These are phyloP conservation scores for Zea luxurians DNA, from an alignment of 176 grass and related monocot genomes.

Conservation along the genomic window DNA sequence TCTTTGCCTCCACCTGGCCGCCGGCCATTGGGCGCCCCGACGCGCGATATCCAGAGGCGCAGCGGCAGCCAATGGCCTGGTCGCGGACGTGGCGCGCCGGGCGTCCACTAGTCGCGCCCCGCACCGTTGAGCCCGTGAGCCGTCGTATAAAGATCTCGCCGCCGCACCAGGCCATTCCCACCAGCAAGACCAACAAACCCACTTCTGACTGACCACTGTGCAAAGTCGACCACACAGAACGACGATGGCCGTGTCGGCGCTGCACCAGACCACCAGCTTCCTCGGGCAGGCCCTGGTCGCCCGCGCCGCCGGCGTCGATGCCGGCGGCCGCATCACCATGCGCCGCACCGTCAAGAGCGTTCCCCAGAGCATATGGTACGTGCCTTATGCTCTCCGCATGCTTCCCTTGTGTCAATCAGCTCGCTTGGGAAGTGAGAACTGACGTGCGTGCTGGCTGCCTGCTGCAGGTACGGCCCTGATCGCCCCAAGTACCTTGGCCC, in stretches of 20 bases:
- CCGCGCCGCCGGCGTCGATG: conserved; percentile 48
- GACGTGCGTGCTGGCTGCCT: neutral
- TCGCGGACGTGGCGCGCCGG: conserved; percentile 36
- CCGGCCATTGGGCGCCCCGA: neutral
- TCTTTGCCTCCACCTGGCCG: conserved; percentile 34
- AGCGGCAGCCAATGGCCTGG: conserved; percentile 25
- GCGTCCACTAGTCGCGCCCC: conserved; percentile 29
- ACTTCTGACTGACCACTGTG: neutral
- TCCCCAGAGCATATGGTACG: conserved; percentile 75
- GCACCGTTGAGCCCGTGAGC: neutral
- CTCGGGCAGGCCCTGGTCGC: conserved; percentile 52
- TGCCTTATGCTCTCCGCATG: neutral
- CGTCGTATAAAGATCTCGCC: conserved; percentile 49
- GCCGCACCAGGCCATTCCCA: conserved; percentile 1
- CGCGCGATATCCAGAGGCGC: conserved; percentile 40
- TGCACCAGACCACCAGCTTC: conserved; percentile 62
- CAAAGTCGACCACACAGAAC: accelerated
- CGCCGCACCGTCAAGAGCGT: conserved; percentile 64
- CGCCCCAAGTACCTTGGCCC: conserved; percentile 87
- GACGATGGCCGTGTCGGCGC: conserved; percentile 57
- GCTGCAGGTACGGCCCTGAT: conserved; percentile 62
- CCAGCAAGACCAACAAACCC: neutral
- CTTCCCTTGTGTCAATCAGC: neutral
- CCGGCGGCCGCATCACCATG: conserved; percentile 69
- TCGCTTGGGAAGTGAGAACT: no score